Percentiles rank a stretch among this genome's conserved stretches.
phyloP scores from a whole-genome alignment of 2,329 filamentous ascomycete species.

The Penicillium crustosum region DNA sequence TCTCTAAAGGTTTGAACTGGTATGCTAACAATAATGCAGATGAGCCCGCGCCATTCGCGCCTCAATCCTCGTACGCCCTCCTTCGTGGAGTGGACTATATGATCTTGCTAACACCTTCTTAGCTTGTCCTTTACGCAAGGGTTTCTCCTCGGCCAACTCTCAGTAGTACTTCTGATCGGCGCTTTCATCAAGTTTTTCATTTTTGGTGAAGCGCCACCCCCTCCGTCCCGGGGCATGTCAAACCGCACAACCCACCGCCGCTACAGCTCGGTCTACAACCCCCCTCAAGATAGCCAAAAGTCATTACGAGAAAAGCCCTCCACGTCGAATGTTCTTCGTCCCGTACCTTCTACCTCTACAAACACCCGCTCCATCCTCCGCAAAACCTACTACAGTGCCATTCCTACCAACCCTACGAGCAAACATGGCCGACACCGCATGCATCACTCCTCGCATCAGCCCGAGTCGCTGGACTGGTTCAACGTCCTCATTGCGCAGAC shows the following conservation, averaged over 20 bases:
- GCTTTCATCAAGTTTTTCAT: conserved; percentile 99
- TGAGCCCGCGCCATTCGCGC: conserved; percentile 31
- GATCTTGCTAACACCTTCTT: conserved; percentile 17
- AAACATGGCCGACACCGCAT: conserved; percentile 46
- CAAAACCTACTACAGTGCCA: conserved; percentile 90
- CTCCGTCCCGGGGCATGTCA: conserved; percentile 74
- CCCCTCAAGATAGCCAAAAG: conserved; percentile 44
- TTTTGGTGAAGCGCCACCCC: conserved; percentile 86
- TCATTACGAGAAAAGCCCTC: conserved; percentile 48
- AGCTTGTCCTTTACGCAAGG: conserved; percentile 92
- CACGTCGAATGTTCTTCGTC: conserved; percentile 69
- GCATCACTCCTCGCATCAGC: conserved; percentile 76
- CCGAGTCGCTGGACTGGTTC: conserved; percentile 97
- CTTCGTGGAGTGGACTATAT: conserved; percentile 15
- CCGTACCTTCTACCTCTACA: conserved; percentile 77
- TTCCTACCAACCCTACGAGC: conserved; percentile 41
- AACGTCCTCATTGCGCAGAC: conserved; percentile 96
- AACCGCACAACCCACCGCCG: conserved; percentile 76
- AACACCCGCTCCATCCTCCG: conserved; percentile 75
- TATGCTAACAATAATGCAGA: conserved; percentile 26
- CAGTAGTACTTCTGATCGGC: conserved; percentile 84
- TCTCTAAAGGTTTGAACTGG: background rate
- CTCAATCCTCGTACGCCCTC: conserved; percentile 44
- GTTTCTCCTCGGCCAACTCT: conserved; percentile 88
- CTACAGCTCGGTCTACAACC: conserved; percentile 61